Conservation (phyloP, 805 yeast species). For the Pichia gijzeniarum region DNA sequence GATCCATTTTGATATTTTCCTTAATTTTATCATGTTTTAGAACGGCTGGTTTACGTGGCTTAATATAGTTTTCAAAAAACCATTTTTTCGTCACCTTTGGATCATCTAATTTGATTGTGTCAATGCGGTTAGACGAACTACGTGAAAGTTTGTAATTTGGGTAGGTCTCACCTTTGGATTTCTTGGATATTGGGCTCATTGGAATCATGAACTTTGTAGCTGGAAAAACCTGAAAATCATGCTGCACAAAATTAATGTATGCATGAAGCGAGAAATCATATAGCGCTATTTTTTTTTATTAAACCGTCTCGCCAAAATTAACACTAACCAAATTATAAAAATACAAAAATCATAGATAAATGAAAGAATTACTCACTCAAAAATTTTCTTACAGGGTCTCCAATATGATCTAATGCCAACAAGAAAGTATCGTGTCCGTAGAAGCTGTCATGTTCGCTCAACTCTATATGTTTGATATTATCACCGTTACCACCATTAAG, state of each 20-base stretch:
- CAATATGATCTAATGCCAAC: conserved; percentile 71
- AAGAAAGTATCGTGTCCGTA: conserved; percentile 92
- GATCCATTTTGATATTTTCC: conserved; percentile 1
- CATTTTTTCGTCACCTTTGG: conserved; percentile 10
- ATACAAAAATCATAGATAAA: too few relatives aligned
- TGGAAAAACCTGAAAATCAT: too few relatives aligned
- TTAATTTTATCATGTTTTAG: conserved; percentile 3
- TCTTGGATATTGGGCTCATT: neutral
- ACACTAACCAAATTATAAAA: too few relatives aligned
- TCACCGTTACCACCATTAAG: conserved; percentile 32
- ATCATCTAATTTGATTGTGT: conserved; percentile 8
- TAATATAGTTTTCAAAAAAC: conserved; percentile 15
- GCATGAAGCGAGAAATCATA: too few relatives aligned
- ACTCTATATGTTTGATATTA: conserved; percentile 58
- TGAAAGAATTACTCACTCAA: conserved; percentile 24
- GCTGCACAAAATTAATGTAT: too few relatives aligned
- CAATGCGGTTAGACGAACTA: conserved; percentile 1
- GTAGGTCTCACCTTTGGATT: conserved; percentile 5
- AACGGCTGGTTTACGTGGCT: conserved; percentile 12
- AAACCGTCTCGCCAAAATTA: too few relatives aligned
- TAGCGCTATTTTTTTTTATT: too few relatives aligned
- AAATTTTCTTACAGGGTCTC: conserved; percentile 65
- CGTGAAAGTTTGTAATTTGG: conserved; percentile 6
- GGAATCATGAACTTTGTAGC: too few relatives aligned
- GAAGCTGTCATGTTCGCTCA: conserved; percentile 68